Evolutionary conservation across 2,329 filamentous ascomycete genomes (phyloP), one percentile per base, ranked within the genome.

Genomic region (Mycogone perniciosa): DNA sequence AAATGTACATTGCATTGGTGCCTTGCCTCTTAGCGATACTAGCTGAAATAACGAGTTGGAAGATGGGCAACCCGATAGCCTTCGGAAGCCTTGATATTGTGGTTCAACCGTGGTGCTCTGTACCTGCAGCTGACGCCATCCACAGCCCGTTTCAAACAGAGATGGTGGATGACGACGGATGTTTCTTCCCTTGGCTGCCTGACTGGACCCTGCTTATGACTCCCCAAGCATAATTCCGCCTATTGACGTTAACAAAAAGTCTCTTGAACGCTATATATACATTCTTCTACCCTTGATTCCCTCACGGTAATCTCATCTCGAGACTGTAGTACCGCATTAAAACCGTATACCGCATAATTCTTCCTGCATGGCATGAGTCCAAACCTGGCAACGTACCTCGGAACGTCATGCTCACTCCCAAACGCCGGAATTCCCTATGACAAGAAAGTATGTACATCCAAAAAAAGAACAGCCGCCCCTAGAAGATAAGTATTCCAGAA

Each of bases 371-470:
- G 49, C 38, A 27, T 13, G 31, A 43, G 37, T 38, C 35, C 35
- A 9, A 31, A 33, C 33, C 48, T 37, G 30, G 44, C 40, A 44
- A 48, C 42, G 45, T 13, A 45, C 8, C 29, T 31, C 9, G 3
- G 9, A 31, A 34, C 27, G 34, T 34, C 30, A 29, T n/a, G 27
- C 47, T 13, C 42, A 33, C 10, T 49, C 31, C 7, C 43, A 42
- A 40, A 54, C 45, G 37, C 57, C 56, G 51, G 39, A 58, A 61
- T 60, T 60, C 55, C 60, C 44, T 26, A 44, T 44, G 7, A 41
- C 9, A 40, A 38, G 6, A 43, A 37, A 33, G 38, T 44, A 41
- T 40, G 31, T 26, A 52, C 9, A 31, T 48, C 27, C 35, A 52
- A 42, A 48, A 39, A 7, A 42, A 42, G n/a, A 42, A 42, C 39